Conservation (phyloP, 2,329 filamentous ascomycete genomes). For the Diaporthe velutina region DNA sequence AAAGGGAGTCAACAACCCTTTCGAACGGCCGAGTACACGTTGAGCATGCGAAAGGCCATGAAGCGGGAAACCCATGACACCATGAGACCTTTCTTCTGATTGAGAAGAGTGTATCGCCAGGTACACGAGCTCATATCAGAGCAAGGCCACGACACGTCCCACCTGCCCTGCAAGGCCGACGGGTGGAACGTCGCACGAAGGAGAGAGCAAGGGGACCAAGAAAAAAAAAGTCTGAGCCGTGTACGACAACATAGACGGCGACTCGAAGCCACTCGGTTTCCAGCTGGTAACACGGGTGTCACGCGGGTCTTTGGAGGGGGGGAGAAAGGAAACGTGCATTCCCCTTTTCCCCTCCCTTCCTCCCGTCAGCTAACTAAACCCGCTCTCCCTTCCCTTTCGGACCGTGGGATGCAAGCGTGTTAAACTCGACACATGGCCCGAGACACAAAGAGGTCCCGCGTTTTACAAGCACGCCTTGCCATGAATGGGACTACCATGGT, state of each 20-base stretch:
- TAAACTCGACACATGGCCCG: conserved; percentile 14
- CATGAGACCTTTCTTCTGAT: not conserved
- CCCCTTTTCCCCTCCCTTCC: not conserved
- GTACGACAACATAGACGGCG: not conserved
- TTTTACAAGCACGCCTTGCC: not conserved
- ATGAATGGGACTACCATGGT: not conserved
- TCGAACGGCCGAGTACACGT: not conserved
- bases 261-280: not conserved
- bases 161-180: conserved; percentile 10
- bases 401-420: not conserved
- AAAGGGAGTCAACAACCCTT: not conserved
- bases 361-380: not conserved
- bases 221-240: not conserved
- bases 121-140: no score
- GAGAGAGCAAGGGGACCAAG: not conserved
- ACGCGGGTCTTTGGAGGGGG: not conserved
- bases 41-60: not conserved
- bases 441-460: not conserved
- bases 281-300: conserved; percentile 10
- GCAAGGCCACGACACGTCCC: not conserved
- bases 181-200: not conserved
- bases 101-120: not conserved
- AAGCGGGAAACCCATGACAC: not conserved
- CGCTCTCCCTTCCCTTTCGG: not conserved
- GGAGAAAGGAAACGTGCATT: not conserved